Base-by-base conservation (phyloP, 495 filamentous ascomycete genomes). In the Neurospora discreta region DNA sequence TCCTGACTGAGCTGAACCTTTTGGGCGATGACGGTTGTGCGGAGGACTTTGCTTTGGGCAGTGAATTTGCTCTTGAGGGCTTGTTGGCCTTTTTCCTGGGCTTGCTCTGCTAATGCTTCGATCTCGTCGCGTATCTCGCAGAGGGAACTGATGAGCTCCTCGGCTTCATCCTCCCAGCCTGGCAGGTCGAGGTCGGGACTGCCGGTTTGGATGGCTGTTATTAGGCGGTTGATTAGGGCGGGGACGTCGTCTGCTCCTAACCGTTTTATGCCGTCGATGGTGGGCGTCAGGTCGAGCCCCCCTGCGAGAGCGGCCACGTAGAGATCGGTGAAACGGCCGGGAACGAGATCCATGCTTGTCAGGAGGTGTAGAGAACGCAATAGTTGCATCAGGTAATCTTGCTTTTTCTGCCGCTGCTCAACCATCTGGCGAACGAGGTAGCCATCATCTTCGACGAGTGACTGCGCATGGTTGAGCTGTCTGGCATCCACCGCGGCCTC, bases 1-100 rank as follows among this genome's bases (percentile, higher is more conserved):
- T 93, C 90, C 74, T 91, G 92, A 80, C 90, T 95, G 60, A 99
- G 84, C 76, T 92, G 90, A 9, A 98, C 91, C 74, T 91, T 93
- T 76, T 97, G 92, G 68, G 92, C 91, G 30, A 97, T 88, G 20
- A 97, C 90, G 0, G 94, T 97, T 3, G 93, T 93, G 71, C 92
- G 89, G 7, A 96, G 81, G 36, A 90, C 86, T 52, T 90, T 88
- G 81, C 88, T 90, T 41, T 90, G 87, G 20, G 90, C 84, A 58
- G 90, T 89, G 76, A 96, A 91, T 76, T 90, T 90, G 79, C 91
- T 96, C 67, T 89, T 87, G n/a, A 94, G 84, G 23, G 86, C 80
- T 44, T 81, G 80, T 71, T 82, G 79, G 23, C 81, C 77, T 9
- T 65, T 65, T 41, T 83, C 69, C 68, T 86, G 74, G 69, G 84